phyloP scores from a whole-genome alignment of 2,329 filamentous ascomycete species.

The Botrytis byssoidea region DNA sequence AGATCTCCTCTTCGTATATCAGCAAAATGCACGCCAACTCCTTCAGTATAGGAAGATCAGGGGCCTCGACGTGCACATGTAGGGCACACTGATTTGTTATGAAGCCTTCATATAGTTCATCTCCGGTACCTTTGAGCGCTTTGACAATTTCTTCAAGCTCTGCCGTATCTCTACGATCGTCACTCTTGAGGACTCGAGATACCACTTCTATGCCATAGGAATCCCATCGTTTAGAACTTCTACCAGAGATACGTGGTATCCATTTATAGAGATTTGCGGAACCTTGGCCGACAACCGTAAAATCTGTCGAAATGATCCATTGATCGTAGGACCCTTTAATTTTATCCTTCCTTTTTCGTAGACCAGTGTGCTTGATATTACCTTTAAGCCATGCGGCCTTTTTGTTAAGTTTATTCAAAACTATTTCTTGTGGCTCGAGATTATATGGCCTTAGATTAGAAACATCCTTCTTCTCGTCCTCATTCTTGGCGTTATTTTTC shows the following conservation, averaged over 20 bases:
- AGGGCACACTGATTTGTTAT: constrained; percentile 35
- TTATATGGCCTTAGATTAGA: constrained; percentile 18
- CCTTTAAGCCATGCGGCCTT: constrained; percentile 15
- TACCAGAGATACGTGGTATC: constrained; percentile 24
- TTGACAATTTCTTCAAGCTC: constrained; percentile 26
- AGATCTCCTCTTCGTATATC: constrained; percentile 34
- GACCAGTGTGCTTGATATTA: background rate
- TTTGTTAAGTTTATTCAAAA: constrained; percentile 19
- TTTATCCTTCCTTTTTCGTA: constrained; percentile 13
- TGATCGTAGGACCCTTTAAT: constrained; percentile 22
- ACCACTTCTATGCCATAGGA: constrained; percentile 32
- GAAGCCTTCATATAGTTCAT: constrained; percentile 26
- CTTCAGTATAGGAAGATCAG: constrained; percentile 25
- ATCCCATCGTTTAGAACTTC: constrained; percentile 28
- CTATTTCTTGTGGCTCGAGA: constrained; percentile 26
- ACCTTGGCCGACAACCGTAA: constrained; percentile 30
- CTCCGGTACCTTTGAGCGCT: constrained; percentile 15
- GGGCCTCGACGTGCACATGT: constrained; percentile 33
- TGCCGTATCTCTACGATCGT: background rate
- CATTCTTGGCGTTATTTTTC: background rate
- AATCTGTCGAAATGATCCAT: constrained; percentile 30
- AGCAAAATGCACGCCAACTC: constrained; percentile 31
- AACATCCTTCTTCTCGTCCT: background rate
- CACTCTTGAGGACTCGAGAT: constrained; percentile 27
- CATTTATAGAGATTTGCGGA: constrained; percentile 28